Conservation (phyloP, 2,329 filamentous ascomycete genomes). For the Pseudogymnoascus destructans region DNA sequence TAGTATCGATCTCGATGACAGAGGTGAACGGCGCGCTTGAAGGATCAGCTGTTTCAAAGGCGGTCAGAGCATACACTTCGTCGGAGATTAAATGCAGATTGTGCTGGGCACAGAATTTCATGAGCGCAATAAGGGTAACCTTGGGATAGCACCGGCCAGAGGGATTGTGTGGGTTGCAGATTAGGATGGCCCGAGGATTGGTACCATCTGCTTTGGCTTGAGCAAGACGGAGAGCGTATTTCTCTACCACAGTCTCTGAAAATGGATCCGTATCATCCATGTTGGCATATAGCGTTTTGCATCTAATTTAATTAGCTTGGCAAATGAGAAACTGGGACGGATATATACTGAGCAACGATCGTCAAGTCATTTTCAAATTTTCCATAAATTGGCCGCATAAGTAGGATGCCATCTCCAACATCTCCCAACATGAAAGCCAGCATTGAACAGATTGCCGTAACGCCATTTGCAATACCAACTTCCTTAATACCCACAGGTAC, state of each 20-base stretch:
- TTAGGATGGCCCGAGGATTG: constrained; percentile 29
- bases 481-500: constrained; percentile 26
- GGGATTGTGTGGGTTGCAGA: constrained; percentile 28
- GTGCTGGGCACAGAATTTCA: constrained; percentile 32
- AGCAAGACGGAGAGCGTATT: constrained; percentile 29
- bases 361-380: constrained; percentile 35
- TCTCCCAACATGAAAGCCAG: constrained; percentile 32
- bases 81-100: constrained; percentile 35
- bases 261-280: constrained; percentile 30
- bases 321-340: neutral
- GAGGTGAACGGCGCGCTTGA: constrained; percentile 35
- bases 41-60: constrained; percentile 27
- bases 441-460: constrained; percentile 32
- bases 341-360: constrained; percentile 24
- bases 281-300: constrained; percentile 19
- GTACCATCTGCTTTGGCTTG: constrained; percentile 25
- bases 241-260: constrained; percentile 21
- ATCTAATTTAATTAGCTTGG: neutral
- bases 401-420: constrained; percentile 33
- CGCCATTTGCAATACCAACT: constrained; percentile 30
- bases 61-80: constrained; percentile 37
- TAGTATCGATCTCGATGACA: constrained; percentile 33
- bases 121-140: constrained; percentile 20
- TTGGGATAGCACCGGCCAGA: constrained; percentile 17
- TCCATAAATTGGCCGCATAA: constrained; percentile 34